A percentile compares a stretch with the other conserved stretches of the same genome.
These are phyloP conservation scores for Cladosporium halotolerans DNA, from an alignment of 2,329 filamentous ascomycete genomes.

Conservation along the genomic window DNA sequence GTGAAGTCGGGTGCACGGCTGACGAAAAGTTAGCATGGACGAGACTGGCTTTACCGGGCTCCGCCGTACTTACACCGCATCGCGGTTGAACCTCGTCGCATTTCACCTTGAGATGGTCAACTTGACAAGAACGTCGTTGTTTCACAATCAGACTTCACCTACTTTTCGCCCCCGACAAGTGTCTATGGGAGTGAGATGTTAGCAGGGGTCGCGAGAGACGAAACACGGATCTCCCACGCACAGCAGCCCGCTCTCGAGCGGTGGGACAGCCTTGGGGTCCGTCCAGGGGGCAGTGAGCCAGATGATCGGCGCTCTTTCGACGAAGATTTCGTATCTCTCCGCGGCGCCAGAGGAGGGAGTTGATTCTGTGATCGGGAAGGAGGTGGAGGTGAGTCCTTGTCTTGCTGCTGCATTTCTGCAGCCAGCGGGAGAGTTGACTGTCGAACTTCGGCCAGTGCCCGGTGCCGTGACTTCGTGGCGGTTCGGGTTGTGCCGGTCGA, in stretches of 20 bases:
- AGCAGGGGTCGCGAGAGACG: neutral
- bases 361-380: constrained; percentile 21
- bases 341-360: constrained; percentile 29
- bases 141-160: neutral
- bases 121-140: neutral
- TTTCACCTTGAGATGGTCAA: constrained; percentile 39
- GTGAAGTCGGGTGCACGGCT: constrained; percentile 51
- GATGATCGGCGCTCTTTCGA: constrained; percentile 22
- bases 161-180: constrained; percentile 34
- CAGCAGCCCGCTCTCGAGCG: constrained; percentile 50
- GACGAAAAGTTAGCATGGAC: neutral
- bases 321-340: constrained; percentile 10
- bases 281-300: constrained; percentile 15
- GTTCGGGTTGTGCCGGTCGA: neutral
- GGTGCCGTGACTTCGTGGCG: too few species aligned
- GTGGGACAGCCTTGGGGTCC: constrained; percentile 43
- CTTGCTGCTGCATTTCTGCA: constrained; percentile 17
- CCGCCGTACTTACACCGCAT: constrained; percentile 42
- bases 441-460: neutral
- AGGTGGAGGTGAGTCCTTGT: constrained; percentile 13
- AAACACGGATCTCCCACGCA: constrained; percentile 27
- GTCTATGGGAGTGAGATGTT: constrained; percentile 13
- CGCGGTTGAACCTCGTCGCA: constrained; percentile 51
- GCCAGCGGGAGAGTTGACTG: neutral
- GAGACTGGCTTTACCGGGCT: neutral